Base-by-base conservation (phyloP, 208 protist genomes). In the Novymonas esmeraldas region DNA sequence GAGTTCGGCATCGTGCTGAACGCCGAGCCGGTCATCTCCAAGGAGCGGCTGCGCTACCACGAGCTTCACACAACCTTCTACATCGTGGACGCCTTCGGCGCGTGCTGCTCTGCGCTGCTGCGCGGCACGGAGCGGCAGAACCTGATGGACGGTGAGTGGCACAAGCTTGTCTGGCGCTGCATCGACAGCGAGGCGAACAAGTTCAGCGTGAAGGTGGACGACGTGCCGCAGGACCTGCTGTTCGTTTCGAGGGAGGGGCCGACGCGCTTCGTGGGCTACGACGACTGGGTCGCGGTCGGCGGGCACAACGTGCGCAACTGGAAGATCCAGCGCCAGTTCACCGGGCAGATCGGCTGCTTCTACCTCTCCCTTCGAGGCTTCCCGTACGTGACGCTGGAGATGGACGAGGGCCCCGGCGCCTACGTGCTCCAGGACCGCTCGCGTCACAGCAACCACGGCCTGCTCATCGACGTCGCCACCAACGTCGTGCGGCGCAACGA, bases 301-400 rank as follows among this genome's bases (percentile, higher is more conserved):
- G 91, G 88, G 28, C 91, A 96, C 70, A 94, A 96, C 57, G 78
- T 87, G 49, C 88, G 91, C 39, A 93, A 85, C 64, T 94, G 89
- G 85, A 92, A 92, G 42, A 75, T 89, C 13, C 57, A 76, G 54
- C 73, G 79, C 26, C 76, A 60, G 16, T 96, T 94, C 56, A 70
- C 64, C 16, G 91, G 91, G 11, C 79, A 90, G 54, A 92, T 96
- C 55, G 74, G 78, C 41, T 79, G 84, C 33, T 90, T 85, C 62
- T 92, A 80, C 71, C 68, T 96, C 10, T 87, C 88, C 31, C 51
- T 90, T 39, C 73, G 88, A 11, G 87, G 91, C 22, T 65, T 81
- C 20, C 86, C 70, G 3, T 89, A 91, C 60, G 81, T 81, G 6
- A 93, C 86, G 28, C 55, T 94, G 33, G 49, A 83, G 55, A 92